These are phyloP conservation scores for Hymenoscyphus linearis DNA, from an alignment of 2,329 filamentous ascomycete species.

Conservation along the genomic window DNA sequence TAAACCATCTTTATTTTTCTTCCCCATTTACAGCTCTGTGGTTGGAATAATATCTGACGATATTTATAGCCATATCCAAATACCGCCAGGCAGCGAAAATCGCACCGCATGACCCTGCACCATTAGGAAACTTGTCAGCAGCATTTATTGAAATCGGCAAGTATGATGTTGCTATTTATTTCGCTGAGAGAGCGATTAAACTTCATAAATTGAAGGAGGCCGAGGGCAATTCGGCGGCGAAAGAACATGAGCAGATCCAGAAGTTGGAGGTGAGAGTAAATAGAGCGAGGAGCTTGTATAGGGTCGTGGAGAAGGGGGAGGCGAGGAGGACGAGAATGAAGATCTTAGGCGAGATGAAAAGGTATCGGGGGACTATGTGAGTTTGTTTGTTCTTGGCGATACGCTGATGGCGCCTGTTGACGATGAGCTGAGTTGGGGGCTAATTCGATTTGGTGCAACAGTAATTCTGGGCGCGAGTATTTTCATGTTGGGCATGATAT, in stretches of 20 bases:
- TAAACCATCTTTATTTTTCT: not conserved
- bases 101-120: conserved; percentile 30
- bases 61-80: conserved; percentile 1
- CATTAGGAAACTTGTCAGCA: conserved; percentile 12
- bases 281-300: not conserved
- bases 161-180: conserved; percentile 5
- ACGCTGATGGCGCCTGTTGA: not conserved
- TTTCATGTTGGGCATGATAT: conserved; percentile 5
- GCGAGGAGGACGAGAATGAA: not conserved
- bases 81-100: conserved; percentile 4
- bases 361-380: conserved; percentile 4
- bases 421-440: not conserved
- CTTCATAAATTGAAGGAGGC: not conserved
- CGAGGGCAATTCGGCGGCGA: not conserved
- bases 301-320: not conserved
- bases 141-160: conserved; percentile 8
- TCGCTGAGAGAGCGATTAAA: conserved; percentile 3
- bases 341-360: not conserved
- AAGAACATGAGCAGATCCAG: not conserved
- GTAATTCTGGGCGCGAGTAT: not conserved
- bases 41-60: no score
- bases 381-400: not conserved
- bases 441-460: not conserved
- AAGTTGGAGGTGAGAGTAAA: conserved; percentile 9
- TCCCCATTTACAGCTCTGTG: not conserved